Evolutionary conservation across 1,139 yeast species (phyloP).

Genomic region (Taphrina wiesneri): DNA sequence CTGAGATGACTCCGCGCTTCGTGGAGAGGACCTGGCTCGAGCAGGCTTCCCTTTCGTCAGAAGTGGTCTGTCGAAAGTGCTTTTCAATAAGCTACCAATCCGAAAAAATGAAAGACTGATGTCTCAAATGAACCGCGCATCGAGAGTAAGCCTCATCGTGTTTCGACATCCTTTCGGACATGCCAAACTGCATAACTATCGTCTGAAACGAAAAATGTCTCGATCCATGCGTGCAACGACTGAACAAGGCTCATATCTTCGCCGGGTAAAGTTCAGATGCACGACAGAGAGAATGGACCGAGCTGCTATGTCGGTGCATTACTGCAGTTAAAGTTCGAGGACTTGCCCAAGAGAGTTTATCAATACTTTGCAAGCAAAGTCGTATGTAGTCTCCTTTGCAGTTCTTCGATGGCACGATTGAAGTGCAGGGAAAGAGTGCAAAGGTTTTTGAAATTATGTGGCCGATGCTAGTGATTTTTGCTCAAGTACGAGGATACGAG

Average conservation of each 20-base stretch:
- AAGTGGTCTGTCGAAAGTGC: background rate
- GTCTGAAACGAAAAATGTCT: conserved; percentile 21
- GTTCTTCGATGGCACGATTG: conserved; percentile 29
- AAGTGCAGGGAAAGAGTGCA: background rate
- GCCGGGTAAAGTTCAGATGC: conserved; percentile 21
- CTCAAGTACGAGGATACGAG: background rate
- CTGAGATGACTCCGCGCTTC: background rate
- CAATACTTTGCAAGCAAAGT: background rate
- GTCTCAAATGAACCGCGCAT: conserved; percentile 1
- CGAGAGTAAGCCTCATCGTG: conserved; percentile 32
- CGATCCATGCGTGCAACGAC: background rate
- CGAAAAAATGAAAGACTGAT: background rate
- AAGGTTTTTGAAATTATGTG: background rate
- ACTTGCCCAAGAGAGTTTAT: conserved; percentile 25
- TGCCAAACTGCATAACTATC: conserved; percentile 26
- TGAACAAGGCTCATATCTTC: conserved; percentile 28
- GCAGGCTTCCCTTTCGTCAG: background rate
- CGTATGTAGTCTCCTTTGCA: conserved; percentile 27
- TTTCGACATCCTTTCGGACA: background rate
- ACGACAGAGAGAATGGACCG: conserved; percentile 13
- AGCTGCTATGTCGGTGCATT: conserved; percentile 31
- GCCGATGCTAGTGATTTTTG: background rate
- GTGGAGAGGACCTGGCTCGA: conserved; percentile 6
- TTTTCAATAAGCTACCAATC: conserved; percentile 13
- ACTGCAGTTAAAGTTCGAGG: conserved; percentile 21